Base-by-base conservation (phyloP, 495 filamentous ascomycete species). In the Chaetomium tenue region DNA sequence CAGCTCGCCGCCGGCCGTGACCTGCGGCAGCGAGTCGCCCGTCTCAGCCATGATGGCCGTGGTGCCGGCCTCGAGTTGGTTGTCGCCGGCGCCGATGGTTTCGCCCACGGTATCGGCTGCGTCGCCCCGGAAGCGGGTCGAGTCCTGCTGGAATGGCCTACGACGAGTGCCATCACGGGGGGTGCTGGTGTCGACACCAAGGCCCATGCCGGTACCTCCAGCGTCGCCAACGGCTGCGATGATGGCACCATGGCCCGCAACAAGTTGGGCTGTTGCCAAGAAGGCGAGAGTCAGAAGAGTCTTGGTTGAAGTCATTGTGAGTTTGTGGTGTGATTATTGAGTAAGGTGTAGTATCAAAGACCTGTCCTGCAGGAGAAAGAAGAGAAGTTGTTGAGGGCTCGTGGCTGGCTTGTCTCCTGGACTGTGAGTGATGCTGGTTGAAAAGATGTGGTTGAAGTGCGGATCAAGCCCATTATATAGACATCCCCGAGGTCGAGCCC, bases 161-260 rank as follows among this genome's bases (percentile, higher is more conserved):
- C 82, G 79, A 4, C 73, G 64, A n/a, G 82, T 83, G 39, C 82
- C 82, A 60, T 82, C 80, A 20, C 82, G 81, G 16, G 82, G 82
- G 6, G 82, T 84, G 59, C 66, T 67, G 52, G 76, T 72, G 67
- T 83, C 76, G 65, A 84, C 74, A 60, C 77, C 76, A 2, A 80
- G 72, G n/a, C 72, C 74, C 71, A 77, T 81, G 67, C 82, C 77
- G 8, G 70, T 72, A 39, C 82, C 82, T 22, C 82, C 82, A 18
- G 75, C 76, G 62, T 84, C 73, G 39, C 82, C 82, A 20, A 69
- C 72, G 7, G 82, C 82, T 11, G 66, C 53, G 56, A 76, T 75
- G 71, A 84, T 84, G 47, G 78, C 82, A 30, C 74, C 77, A 68
- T 84, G 82, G 67, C 76, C 78, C 30, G 79, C 74, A 57, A 74